Evolutionary conservation across 306 rosid species (phyloP).

Genomic region (Cucumis cinereus): DNA sequence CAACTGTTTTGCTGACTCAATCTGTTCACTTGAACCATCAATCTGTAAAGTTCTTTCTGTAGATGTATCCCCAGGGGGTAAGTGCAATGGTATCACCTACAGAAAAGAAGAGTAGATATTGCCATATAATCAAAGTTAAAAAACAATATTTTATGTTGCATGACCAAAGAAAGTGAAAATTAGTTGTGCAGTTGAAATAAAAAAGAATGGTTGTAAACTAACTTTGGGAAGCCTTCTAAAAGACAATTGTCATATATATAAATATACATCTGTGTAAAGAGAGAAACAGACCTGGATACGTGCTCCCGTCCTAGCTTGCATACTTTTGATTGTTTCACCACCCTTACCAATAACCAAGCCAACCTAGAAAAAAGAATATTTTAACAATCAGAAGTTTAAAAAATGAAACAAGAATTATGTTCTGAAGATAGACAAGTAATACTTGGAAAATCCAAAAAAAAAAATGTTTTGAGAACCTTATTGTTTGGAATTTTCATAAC

Average conservation of each 20-base stretch:
- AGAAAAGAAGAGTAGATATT: slow-evolving; percentile 11
- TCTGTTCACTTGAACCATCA: slow-evolving; percentile 83
- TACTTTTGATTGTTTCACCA: slow-evolving; percentile 85
- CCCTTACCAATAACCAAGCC: slow-evolving; percentile 96
- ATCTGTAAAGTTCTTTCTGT: slow-evolving; percentile 72
- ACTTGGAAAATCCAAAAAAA: neutral
- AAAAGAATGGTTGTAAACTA: neutral
- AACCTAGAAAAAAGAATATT: slow-evolving; percentile 37
- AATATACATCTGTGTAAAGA: neutral
- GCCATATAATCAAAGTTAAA: neutral
- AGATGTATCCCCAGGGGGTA: slow-evolving; percentile 93
- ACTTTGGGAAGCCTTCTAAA: neutral
- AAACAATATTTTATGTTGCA: neutral
- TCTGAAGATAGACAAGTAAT: neutral
- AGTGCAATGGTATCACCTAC: slow-evolving; percentile 95
- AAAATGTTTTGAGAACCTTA: slow-evolving; percentile 37
- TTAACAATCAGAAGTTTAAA: neutral
- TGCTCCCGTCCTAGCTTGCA: slow-evolving; percentile 86
- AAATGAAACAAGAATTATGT: neutral
- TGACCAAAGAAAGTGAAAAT: neutral
- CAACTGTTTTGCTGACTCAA: slow-evolving; percentile 78
- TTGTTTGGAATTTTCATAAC: slow-evolving; percentile 71
- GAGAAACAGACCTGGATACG: slow-evolving; percentile 66
- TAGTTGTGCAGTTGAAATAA: neutral
- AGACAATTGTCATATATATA: neutral